Conservation (phyloP, 371 early-diverging fungal species). For the Apophysomyces elegans region DNA sequence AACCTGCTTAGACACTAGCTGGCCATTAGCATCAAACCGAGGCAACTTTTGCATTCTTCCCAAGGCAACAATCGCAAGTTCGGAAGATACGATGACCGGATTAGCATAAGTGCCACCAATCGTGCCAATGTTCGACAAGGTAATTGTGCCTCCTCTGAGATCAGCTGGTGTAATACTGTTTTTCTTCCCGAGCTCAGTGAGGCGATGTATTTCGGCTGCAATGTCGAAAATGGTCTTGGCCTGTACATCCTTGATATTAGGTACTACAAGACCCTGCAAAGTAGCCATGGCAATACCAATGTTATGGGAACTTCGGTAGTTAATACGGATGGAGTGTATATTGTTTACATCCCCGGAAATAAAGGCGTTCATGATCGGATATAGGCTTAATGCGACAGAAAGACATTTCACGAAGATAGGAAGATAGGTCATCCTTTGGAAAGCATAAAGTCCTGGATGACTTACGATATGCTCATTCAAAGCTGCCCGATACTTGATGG, state of each 20-base stretch:
- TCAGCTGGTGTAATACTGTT: slow-evolving; percentile 72
- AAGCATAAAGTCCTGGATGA: slow-evolving; percentile 45
- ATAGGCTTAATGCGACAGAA: slow-evolving; percentile 80
- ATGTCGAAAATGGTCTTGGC: slow-evolving; percentile 89
- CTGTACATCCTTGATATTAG: slow-evolving; percentile 93
- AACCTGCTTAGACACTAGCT: slow-evolving; percentile 75
- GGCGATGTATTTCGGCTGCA: slow-evolving; percentile 81
- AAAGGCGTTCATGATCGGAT: slow-evolving; percentile 89
- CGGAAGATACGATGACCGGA: slow-evolving; percentile 88
- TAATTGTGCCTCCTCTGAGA: slow-evolving; percentile 86
- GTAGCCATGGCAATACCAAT: slow-evolving; percentile 98
- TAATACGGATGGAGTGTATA: slow-evolving; percentile 58
- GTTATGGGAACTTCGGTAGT: slow-evolving; percentile 83
- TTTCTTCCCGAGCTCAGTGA: slow-evolving; percentile 73
- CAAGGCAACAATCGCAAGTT: slow-evolving; percentile 92
- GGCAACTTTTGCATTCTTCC: slow-evolving; percentile 88
- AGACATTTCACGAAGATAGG: slow-evolving; percentile 96
- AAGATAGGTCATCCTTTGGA: slow-evolving; percentile 89
- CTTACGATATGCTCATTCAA: slow-evolving; percentile 68
- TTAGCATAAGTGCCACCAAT: slow-evolving; percentile 92
- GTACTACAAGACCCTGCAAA: slow-evolving; percentile 91
- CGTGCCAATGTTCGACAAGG: slow-evolving; percentile 94
- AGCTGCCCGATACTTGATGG: slow-evolving; percentile 64
- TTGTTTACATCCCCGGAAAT: slow-evolving; percentile 55
- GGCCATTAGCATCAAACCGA: slow-evolving; percentile 68